Conservation (phyloP, 148 eudicot species). For the Camellia japonica region DNA sequence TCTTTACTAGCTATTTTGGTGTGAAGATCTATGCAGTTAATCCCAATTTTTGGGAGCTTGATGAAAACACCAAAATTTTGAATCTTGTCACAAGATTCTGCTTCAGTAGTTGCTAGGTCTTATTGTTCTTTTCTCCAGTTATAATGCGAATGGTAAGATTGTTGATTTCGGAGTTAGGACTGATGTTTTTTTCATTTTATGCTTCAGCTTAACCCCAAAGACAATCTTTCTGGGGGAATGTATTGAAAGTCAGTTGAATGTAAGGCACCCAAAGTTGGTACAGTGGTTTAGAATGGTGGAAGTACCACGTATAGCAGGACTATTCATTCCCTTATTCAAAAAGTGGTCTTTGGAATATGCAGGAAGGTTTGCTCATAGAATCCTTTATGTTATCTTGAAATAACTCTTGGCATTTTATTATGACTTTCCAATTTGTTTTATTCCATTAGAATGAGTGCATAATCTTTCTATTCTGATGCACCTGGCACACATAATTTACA, state of each 20-base stretch:
- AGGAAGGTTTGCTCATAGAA: constrained; percentile 38
- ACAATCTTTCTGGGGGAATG: constrained; percentile 26
- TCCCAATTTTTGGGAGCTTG: too few relatives aligned
- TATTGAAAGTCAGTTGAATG: constrained; percentile 34
- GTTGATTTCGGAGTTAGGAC: background rate
- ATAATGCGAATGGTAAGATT: background rate
- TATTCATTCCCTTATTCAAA: constrained; percentile 48
- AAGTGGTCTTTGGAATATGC: constrained; percentile 56
- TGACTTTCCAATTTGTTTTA: background rate
- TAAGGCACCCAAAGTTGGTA: constrained; percentile 32
- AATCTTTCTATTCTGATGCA: background rate
- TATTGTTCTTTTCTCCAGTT: background rate
- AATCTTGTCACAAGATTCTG: background rate
- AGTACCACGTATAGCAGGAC: constrained; percentile 38
- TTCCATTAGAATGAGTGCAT: background rate
- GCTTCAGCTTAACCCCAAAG: constrained; percentile 33
- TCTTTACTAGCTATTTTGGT: background rate
- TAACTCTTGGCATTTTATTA: background rate
- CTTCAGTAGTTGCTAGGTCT: background rate
- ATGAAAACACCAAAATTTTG: background rate
- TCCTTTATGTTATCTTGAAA: background rate
- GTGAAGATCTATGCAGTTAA: background rate
- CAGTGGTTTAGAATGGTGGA: constrained; percentile 43
- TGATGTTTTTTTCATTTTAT: constrained; percentile 16
- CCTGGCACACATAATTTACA: constrained; percentile 4